phyloP scores from a whole-genome alignment of 768 basidiomycete species.

The Lactarius evosmus region DNA sequence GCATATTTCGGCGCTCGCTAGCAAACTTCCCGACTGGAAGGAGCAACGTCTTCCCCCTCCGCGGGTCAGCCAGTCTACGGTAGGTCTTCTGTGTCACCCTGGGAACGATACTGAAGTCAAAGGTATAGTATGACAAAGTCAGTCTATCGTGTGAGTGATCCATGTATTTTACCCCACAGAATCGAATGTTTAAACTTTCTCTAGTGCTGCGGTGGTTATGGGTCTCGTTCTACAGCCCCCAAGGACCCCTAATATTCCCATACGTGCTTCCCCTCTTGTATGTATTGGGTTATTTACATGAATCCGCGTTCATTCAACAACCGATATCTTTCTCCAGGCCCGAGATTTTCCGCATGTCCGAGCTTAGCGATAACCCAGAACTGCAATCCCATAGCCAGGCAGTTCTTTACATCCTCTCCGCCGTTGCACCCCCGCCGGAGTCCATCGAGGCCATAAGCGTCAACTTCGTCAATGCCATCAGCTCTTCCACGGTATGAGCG shows the following conservation, averaged over 20 bases:
- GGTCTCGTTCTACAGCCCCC: constrained; percentile 68
- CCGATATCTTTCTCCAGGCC: constrained; percentile 48
- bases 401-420: constrained; percentile 78
- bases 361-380: constrained; percentile 82
- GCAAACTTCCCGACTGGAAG: constrained; percentile 64
- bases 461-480: constrained; percentile 66
- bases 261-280: constrained; percentile 77
- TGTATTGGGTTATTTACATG: constrained; percentile 34
- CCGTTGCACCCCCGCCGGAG: constrained; percentile 67
- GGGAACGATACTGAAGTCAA: constrained; percentile 15
- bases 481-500: constrained; percentile 64
- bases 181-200: constrained; percentile 20
- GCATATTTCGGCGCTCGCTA: constrained; percentile 54
- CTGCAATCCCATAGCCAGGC: constrained; percentile 77
- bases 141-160: constrained; percentile 68
- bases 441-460: constrained; percentile 59
- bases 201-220: constrained; percentile 81
- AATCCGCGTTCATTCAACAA: constrained; percentile 8
- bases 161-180: constrained; percentile 3
- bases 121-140: constrained; percentile 75
- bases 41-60: constrained; percentile 80
- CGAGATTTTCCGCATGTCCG: constrained; percentile 86
- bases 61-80: constrained; percentile 78
- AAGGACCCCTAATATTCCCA: constrained; percentile 73
- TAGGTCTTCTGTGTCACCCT: constrained; percentile 31